Percentiles rank a stretch among this genome's conserved stretches.
These are phyloP conservation scores for Mycosphaerella sp. DNA, from an alignment of 2,329 filamentous ascomycete genomes.

Conservation along the genomic window DNA sequence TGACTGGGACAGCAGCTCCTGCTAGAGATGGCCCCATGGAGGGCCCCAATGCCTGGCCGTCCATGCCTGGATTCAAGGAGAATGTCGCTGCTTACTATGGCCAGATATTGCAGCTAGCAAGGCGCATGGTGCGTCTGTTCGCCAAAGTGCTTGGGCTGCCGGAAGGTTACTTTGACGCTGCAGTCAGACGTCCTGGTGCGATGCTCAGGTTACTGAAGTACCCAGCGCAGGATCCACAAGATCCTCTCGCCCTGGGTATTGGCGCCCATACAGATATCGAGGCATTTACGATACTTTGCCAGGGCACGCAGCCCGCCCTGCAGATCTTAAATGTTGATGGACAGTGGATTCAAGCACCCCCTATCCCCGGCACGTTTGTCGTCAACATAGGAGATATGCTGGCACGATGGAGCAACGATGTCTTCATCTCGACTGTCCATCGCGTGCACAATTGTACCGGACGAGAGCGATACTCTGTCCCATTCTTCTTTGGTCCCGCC, in stretches of 20 bases:
- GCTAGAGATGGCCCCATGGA: conserved; percentile 15
- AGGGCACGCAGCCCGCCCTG: conserved; percentile 19
- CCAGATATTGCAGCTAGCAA: conserved; percentile 33
- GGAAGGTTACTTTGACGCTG: conserved; percentile 35
- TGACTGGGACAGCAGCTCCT: conserved; percentile 1
- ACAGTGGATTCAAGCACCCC: conserved; percentile 41
- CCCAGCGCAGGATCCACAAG: conserved; percentile 24
- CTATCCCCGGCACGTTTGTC: conserved; percentile 42
- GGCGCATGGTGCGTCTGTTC: conserved; percentile 37
- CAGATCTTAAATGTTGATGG: conserved; percentile 33
- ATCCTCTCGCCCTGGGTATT: conserved; percentile 31
- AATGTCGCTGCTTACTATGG: conserved; percentile 35
- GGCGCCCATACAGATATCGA: conserved; percentile 34
- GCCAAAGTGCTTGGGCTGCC: conserved; percentile 34
- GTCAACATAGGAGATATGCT: conserved; percentile 50
- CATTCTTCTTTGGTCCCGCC: conserved; percentile 44
- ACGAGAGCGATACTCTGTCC: conserved; percentile 40
- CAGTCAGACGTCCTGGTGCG: conserved; percentile 35
- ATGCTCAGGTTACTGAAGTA: conserved; percentile 39
- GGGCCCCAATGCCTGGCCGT: conserved; percentile 21
- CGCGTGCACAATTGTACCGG: conserved; percentile 41
- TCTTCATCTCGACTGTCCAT: conserved; percentile 42
- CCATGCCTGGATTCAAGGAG: conserved; percentile 33
- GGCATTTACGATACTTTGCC: conserved; percentile 24
- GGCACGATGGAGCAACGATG: conserved; percentile 42